Evolutionary conservation across 2,329 filamentous ascomycete species (phyloP).

Genomic region (Thielaviopsis populi): DNA sequence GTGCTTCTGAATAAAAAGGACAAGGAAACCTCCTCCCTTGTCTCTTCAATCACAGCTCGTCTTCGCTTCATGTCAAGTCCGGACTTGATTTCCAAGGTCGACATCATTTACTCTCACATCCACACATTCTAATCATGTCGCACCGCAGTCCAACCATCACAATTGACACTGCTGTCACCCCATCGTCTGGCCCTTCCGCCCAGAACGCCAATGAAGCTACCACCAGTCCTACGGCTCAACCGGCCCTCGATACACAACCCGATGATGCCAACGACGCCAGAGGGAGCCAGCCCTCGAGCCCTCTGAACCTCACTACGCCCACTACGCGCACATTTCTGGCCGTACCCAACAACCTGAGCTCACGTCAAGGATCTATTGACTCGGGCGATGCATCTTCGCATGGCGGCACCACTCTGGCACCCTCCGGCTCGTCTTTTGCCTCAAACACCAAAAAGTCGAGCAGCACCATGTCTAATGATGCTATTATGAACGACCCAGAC

Average conservation of each 20-base stretch:
- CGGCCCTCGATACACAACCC: conserved; percentile 31
- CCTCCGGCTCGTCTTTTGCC: conserved; percentile 31
- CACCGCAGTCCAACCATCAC: conserved; percentile 36
- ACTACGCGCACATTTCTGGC: conserved; percentile 39
- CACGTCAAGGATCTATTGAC: conserved; percentile 55
- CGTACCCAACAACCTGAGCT: conserved; percentile 46
- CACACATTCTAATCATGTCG: conserved; percentile 15
- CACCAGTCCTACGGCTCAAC: conserved; percentile 32
- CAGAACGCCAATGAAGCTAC: conserved; percentile 28
- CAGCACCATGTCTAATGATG: conserved; percentile 31
- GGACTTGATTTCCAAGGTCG: background rate
- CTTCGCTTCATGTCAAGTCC: background rate
- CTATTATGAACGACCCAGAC: conserved; percentile 48
- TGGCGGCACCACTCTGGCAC: conserved; percentile 45
- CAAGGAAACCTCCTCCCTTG: background rate
- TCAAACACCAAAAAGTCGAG: conserved; percentile 31
- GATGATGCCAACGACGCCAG: conserved; percentile 23
- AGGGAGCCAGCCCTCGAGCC: conserved; percentile 53
- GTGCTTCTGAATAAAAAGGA: background rate
- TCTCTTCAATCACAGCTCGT: background rate
- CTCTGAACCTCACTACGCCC: conserved; percentile 56
- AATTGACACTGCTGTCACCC: conserved; percentile 34
- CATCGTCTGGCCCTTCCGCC: conserved; percentile 20
- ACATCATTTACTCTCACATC: background rate
- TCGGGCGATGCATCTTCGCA: conserved; percentile 48